Percentiles rank a stretch among this genome's conserved stretches.
Conservation (phyloP, 2,329 filamentous ascomycete species). For the Elsinoe perseae region DNA sequence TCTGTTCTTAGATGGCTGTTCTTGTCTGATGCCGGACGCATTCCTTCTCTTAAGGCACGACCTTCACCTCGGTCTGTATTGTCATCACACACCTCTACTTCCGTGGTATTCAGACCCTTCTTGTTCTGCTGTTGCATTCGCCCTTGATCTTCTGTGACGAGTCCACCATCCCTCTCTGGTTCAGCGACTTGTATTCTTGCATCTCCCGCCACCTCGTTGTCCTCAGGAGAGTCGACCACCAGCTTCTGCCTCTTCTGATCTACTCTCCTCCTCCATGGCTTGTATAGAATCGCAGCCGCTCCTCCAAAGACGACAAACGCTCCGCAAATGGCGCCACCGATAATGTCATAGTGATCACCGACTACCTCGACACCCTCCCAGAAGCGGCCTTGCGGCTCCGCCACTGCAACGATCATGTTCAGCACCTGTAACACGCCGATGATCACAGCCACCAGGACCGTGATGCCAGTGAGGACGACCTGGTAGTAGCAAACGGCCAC, state of each 20-base stretch:
- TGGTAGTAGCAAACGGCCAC: constrained; percentile 95
- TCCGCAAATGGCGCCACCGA: constrained; percentile 79
- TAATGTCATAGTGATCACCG: constrained; percentile 74
- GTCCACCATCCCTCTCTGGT: background rate
- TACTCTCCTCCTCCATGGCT: constrained; percentile 64
- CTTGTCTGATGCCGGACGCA: no score
- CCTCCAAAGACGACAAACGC: constrained; percentile 71
- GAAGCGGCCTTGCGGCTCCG: constrained; percentile 65
- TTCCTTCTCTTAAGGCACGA: background rate
- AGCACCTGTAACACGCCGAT: constrained; percentile 82
- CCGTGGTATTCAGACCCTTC: background rate
- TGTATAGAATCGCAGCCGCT: constrained; percentile 66
- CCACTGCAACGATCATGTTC: constrained; percentile 68
- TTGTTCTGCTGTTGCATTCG: background rate
- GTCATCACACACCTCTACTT: background rate
- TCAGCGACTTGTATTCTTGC: background rate
- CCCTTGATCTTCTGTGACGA: background rate
- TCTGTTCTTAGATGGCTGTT: no score
- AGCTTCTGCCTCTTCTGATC: constrained; percentile 29
- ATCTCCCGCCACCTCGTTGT: constrained; percentile 7
- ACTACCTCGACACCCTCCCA: constrained; percentile 79
- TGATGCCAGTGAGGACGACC: constrained; percentile 75
- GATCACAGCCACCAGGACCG: constrained; percentile 72
- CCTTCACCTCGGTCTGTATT: background rate
- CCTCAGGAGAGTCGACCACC: constrained; percentile 6